A percentile compares a stretch with the other conserved stretches of the same genome.
These are phyloP conservation scores for Gnaphalium uliginosum DNA, from an alignment of 129 eudicot species.

Conservation along the genomic window DNA sequence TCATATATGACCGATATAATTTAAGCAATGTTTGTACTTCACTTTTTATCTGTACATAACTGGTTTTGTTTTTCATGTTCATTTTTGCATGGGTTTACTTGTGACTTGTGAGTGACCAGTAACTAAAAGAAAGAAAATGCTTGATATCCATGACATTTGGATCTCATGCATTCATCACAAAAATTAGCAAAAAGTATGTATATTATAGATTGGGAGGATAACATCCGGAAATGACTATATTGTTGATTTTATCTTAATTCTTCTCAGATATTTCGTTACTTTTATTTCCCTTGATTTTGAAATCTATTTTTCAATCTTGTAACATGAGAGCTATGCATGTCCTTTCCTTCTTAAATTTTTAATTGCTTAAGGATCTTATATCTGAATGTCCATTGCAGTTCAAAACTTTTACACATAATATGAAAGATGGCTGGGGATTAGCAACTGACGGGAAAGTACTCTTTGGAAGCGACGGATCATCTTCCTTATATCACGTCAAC, in stretches of 20 bases:
- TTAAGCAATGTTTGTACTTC: constrained; percentile 74
- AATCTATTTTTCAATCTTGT: neutral
- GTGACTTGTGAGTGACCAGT: neutral
- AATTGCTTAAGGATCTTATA: constrained; percentile 18
- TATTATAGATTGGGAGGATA: neutral
- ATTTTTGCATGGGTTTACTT: constrained; percentile 21
- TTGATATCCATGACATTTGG: neutral
- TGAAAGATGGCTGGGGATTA: constrained; percentile 99
- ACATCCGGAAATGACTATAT: neutral
- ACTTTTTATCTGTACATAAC: constrained; percentile 23
- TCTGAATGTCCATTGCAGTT: constrained; percentile 49
- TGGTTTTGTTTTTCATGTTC: constrained; percentile 11
- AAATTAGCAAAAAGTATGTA: neutral
- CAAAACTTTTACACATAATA: constrained; percentile 59
- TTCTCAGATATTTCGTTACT: neutral
- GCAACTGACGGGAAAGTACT: constrained; percentile 82
- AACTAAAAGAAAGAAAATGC: constrained; percentile 2
- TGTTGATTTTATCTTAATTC: neutral
- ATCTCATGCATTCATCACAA: neutral
- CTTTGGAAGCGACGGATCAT: constrained; percentile 91
- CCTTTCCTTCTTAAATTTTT: neutral
- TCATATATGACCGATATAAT: constrained; percentile 80
- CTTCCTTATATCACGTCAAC: constrained; percentile 66
- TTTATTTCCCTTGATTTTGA: constrained; percentile 8
- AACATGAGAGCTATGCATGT: constrained; percentile 15